Percentiles rank a stretch among this genome's conserved stretches.
Evolutionary conservation across 2,329 filamentous ascomycete genomes (phyloP).

Genomic region (Paecilomyces sp.): DNA sequence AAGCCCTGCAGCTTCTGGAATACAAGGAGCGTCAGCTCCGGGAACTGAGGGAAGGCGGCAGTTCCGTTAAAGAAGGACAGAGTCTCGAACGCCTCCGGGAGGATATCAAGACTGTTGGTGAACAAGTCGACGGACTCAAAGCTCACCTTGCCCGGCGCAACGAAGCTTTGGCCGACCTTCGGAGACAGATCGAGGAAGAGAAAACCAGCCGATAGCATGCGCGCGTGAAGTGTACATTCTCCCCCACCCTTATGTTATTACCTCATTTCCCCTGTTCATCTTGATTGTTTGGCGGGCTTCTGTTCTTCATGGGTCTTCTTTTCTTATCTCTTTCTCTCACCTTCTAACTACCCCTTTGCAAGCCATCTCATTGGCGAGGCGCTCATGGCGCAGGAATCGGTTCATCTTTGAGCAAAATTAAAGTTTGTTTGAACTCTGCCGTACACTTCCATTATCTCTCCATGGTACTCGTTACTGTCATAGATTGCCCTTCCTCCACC

Average conservation of each 20-base stretch:
- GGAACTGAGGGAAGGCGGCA: slow-evolving; percentile 58
- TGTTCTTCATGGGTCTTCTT: slow-evolving; percentile 6
- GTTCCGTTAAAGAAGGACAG: slow-evolving; percentile 55
- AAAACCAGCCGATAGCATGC: slow-evolving; percentile 47
- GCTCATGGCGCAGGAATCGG: slow-evolving; percentile 26
- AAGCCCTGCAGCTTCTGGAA: slow-evolving; percentile 87
- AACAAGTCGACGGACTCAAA: slow-evolving; percentile 89
- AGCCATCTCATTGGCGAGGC: slow-evolving; percentile 20
- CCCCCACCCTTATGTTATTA: background rate
- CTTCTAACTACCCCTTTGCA: slow-evolving; percentile 9
- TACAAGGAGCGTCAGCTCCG: slow-evolving; percentile 79
- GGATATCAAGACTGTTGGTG: slow-evolving; percentile 81
- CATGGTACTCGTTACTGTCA: too few relatives aligned
- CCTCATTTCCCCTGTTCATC: background rate
- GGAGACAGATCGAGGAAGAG: slow-evolving; percentile 79
- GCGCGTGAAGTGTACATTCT: slow-evolving; percentile 1
- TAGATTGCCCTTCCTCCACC: too few relatives aligned
- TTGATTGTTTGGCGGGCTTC: background rate
- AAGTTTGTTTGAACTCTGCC: background rate
- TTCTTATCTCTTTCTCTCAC: slow-evolving; percentile 8
- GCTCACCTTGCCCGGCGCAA: slow-evolving; percentile 70
- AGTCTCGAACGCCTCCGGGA: slow-evolving; percentile 71
- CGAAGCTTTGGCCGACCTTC: slow-evolving; percentile 67
- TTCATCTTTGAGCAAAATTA: slow-evolving; percentile 3
- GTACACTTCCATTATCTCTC: too few relatives aligned